Evolutionary conservation across 331 rosid genomes (phyloP), one percentile per base, ranked within the genome.

Genomic region (Acacia concinna): DNA sequence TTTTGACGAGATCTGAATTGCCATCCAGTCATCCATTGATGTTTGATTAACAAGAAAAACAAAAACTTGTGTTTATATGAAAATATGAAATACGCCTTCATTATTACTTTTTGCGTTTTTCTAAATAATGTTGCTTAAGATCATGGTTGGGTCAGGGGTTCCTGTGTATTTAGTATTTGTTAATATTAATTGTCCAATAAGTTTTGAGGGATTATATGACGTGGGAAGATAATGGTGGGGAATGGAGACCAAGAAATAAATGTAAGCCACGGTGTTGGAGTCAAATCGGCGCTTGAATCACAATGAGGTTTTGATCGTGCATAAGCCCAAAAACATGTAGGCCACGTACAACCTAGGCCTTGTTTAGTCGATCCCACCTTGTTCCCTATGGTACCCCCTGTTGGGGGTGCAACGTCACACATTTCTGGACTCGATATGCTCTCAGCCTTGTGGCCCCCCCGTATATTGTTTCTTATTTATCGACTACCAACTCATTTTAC

Each of bases 331-430:
- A 23, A 56, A 23, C 63, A 56, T 2, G 17, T 2, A 8, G 63
- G 71, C 43, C 43, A 18, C 8, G 14, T 38, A 27, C 23, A 51
- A n/a, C 38, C 51, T 46, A 6, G 81, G 70, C 68, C 59, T 41
- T 35, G 43, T 75, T 47, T 47, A 68, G 27, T 74, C 12, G 23
- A 35, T 27, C 40, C 71, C 79, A 43, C 69, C 75, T 20, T 31
- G 57, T 73, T 60, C 66, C 51, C 59, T 59, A 13, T 28, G 72
- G 54, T 68, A n/a, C 21, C 67, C 75, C 81, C 74, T 21, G 20
- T 8, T 27, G 66, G 63, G 68, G 68, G 73, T 17, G 77, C 84
- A 59, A 14, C 20, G 14, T 25, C 7, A 52, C 83, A 59, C 78
- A 77, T 68, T 68, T 51, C 37, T 23, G 40, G 37, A 20, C 47